These are phyloP conservation scores for Tricholoma saponaceum DNA, from an alignment of 768 basidiomycete species.

Conservation along the genomic window DNA sequence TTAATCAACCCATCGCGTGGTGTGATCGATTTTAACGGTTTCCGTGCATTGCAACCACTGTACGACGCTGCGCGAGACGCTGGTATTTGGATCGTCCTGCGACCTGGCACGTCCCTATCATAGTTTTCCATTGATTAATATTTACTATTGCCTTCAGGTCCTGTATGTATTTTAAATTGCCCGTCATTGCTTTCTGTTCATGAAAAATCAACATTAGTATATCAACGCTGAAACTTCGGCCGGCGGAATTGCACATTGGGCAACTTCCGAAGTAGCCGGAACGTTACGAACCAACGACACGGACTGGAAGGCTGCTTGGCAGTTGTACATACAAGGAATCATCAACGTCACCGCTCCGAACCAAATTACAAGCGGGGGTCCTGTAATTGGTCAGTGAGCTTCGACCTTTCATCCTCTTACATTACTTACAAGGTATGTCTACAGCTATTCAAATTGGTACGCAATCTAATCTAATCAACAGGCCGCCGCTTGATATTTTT, in stretches of 20 bases:
- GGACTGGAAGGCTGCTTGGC: slow-evolving; percentile 69
- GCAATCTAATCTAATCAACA: not conserved
- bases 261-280: slow-evolving; percentile 62
- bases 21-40: slow-evolving; percentile 69
- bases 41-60: slow-evolving; percentile 64
- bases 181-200: not conserved
- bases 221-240: slow-evolving; percentile 83
- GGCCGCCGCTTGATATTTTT: not conserved
- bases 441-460: slow-evolving; percentile 55
- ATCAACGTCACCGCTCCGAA: slow-evolving; percentile 56
- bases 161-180: slow-evolving; percentile 24
- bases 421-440: slow-evolving; percentile 1
- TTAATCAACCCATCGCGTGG: slow-evolving; percentile 71
- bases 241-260: slow-evolving; percentile 70
- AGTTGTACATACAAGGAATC: slow-evolving; percentile 64
- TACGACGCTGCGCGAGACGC: slow-evolving; percentile 70
- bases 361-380: slow-evolving; percentile 70
- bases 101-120: slow-evolving; percentile 53
- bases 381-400: slow-evolving; percentile 57
- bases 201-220: slow-evolving; percentile 30
- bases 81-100: slow-evolving; percentile 75
- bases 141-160: slow-evolving; percentile 24
- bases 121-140: not conserved
- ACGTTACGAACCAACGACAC: slow-evolving; percentile 69
- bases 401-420: not conserved